Base-by-base conservation (phyloP, 805 yeast species). In the Diddensiella santjacobensis region DNA sequence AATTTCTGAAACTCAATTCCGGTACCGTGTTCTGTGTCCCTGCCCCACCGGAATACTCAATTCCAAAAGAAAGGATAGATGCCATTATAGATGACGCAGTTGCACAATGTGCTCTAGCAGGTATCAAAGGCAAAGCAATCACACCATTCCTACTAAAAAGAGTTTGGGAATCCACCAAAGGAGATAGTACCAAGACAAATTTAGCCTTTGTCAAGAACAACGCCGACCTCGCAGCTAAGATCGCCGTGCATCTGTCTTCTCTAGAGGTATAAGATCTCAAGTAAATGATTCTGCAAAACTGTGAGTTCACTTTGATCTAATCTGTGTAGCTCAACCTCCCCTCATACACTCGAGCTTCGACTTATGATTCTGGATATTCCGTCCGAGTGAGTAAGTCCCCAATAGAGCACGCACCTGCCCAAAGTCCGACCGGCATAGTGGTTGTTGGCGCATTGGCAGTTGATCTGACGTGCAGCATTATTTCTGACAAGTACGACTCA, bases 21-120 rank as follows among this genome's bases (percentile, higher is more conserved):
- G 96, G 96, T 0, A 78, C 73, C 50, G 74, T 89, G 8, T 80
- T 88, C 56, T 88, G 96, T 61, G 74, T 86, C 8, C 96, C 96
- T 0, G 90, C 95, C 0, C 95, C 95, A 0, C 63, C 58, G 5
- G 75, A 76, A 3, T 64, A 73, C 33, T 87, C 95, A 0, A 64
- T 88, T 48, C 74, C 77, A 24, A 70, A 77, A 2, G 68, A 59
- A 0, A 68, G 74, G 42, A 84, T 88, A 22, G 71, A 71, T 49
- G 60, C 51, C 1, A 74, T 85, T 17, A 86, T 88, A 46, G 73
- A 72, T 3, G 67, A 69, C 4, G 88, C 95, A 0, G 72, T 75
- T 40, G 49, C 47, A 2, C 80, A 77, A 47, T 95, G 95, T 1
- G 68, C 68, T 3, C 44, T 51, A 3, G 52, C 60, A 26, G 80